phyloP scores from a whole-genome alignment of 495 filamentous ascomycete genomes.

The Hypomontagnella submonticulosa region DNA sequence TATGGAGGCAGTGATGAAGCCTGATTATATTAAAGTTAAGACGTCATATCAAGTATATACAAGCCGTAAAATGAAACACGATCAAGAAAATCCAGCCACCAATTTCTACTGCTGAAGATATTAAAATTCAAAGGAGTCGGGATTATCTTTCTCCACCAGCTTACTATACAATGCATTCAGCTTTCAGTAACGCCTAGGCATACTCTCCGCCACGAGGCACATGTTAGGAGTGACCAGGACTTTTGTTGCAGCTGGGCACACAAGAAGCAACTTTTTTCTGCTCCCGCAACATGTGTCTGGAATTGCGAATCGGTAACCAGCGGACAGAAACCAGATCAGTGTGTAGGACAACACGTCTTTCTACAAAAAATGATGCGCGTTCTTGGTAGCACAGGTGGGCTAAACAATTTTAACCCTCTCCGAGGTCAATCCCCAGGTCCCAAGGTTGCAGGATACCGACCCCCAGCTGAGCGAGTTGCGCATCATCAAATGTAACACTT shows the following conservation, averaged over 20 bases:
- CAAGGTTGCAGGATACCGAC: slow-evolving; percentile 36
- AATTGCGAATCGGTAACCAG: slow-evolving; percentile 28
- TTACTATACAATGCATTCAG: background rate
- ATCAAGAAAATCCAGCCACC: slow-evolving; percentile 27
- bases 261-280: slow-evolving; percentile 29
- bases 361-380: slow-evolving; percentile 32
- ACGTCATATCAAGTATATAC: slow-evolving; percentile 35
- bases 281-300: slow-evolving; percentile 36
- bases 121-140: slow-evolving; percentile 14
- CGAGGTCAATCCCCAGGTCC: slow-evolving; percentile 40
- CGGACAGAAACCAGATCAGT: slow-evolving; percentile 29
- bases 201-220: background rate
- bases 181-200: slow-evolving; percentile 1
- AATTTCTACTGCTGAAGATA: background rate
- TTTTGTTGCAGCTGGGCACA: slow-evolving; percentile 23
- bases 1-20: slow-evolving; percentile 13
- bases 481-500: slow-evolving; percentile 40
- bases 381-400: slow-evolving; percentile 34
- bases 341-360: slow-evolving; percentile 46
- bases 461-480: slow-evolving; percentile 20
- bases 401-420: slow-evolving; percentile 30
- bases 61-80: slow-evolving; percentile 36
- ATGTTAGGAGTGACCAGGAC: slow-evolving; percentile 18
- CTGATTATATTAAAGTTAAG: slow-evolving; percentile 31
- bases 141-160: slow-evolving; percentile 18